Evolutionary conservation across 441 rosid genomes (phyloP).

Genomic region (Erodium moschatum): DNA sequence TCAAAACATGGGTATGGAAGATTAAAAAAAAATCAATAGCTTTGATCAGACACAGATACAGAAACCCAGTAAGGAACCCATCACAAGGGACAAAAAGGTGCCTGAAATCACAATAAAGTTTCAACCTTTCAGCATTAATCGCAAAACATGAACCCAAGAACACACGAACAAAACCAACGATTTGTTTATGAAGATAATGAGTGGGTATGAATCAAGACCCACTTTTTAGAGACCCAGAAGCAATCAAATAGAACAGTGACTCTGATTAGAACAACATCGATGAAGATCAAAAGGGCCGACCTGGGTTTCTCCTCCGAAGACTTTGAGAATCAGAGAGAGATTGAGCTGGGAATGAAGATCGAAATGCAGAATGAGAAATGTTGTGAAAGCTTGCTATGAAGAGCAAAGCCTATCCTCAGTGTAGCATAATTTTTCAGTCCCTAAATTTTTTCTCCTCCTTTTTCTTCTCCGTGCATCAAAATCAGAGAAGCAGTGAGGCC

Average conservation of each 20-base stretch:
- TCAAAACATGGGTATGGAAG: neutral
- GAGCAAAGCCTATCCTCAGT: conserved; percentile 12
- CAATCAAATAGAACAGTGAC: conserved; percentile 16
- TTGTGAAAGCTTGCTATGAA: conserved; percentile 5
- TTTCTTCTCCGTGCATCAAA: conserved; percentile 23
- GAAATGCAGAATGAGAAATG: conserved; percentile 22
- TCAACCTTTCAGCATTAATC: conserved; percentile 16
- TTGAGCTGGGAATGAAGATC: conserved; percentile 11
- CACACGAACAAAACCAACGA: neutral
- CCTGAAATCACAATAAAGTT: neutral
- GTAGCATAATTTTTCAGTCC: neutral
- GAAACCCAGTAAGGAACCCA: conserved; percentile 19
- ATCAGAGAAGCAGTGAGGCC: conserved; percentile 30
- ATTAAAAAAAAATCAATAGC: neutral
- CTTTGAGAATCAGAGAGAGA: neutral
- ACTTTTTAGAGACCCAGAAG: neutral
- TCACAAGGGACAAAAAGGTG: neutral
- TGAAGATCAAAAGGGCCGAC: conserved; percentile 22
- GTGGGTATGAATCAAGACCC: conserved; percentile 14
- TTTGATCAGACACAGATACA: conserved; percentile 7
- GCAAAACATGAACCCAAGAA: conserved; percentile 8
- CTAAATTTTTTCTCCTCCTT: neutral
- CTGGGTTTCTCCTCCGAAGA: conserved; percentile 26
- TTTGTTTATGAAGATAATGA: neutral
- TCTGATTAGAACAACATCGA: neutral